These are phyloP conservation scores for Eutrema heterophyllum DNA, from an alignment of 345 rosid species.

Conservation along the genomic window DNA sequence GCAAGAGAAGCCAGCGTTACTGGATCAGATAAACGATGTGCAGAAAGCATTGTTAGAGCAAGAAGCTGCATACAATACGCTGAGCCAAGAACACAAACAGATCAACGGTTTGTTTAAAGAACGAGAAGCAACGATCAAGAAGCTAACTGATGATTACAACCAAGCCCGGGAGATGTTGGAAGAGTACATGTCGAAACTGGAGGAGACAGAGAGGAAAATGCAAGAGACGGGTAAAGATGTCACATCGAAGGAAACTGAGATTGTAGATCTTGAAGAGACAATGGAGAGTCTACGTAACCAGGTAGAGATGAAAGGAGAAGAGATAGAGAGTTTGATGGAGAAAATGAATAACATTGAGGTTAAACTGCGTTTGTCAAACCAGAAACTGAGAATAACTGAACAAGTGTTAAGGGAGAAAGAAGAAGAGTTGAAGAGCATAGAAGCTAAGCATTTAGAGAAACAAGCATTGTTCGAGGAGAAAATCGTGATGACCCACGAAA, in stretches of 20 bases:
- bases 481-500: conserved; percentile 37
- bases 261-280: conserved; percentile 49
- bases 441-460: conserved; percentile 59
- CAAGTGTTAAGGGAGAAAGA: conserved; percentile 75
- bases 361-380: conserved; percentile 82
- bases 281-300: conserved; percentile 64
- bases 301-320: conserved; percentile 79
- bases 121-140: conserved; percentile 34
- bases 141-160: conserved; percentile 39
- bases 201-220: conserved; percentile 51
- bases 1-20: conserved; percentile 41
- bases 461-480: conserved; percentile 56
- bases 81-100: conserved; percentile 48
- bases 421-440: conserved; percentile 54
- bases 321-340: conserved; percentile 45
- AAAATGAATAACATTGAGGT: conserved; percentile 65
- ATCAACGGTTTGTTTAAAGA: conserved; percentile 35
- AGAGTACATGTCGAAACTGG: conserved; percentile 38
- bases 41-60: conserved; percentile 38
- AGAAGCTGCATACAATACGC: conserved; percentile 35
- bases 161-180: conserved; percentile 40
- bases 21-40: conserved; percentile 39
- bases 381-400: conserved; percentile 86
- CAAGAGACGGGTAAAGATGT: conserved; percentile 37
- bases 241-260: conserved; percentile 38